Conservation (phyloP, 2,329 filamentous ascomycete species). For the Fusarium hainanense region DNA sequence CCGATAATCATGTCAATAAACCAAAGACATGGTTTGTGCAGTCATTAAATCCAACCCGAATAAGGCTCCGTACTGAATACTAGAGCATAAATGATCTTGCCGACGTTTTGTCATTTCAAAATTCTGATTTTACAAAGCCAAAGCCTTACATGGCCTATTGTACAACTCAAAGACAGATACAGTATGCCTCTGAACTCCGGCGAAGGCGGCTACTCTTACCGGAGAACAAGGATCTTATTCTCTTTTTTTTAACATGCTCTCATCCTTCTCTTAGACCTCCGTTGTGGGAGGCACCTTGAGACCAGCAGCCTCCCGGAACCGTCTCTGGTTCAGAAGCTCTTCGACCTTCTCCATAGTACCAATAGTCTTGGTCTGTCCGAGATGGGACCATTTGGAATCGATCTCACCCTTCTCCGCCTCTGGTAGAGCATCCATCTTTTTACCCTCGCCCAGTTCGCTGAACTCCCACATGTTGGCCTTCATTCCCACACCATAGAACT, state of each 20-base stretch:
- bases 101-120: slow-evolving; percentile 19
- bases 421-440: slow-evolving; percentile 40
- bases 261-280: slow-evolving; percentile 13
- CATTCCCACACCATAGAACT: slow-evolving; percentile 97
- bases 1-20: neutral
- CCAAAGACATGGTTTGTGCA: neutral
- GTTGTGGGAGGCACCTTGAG: slow-evolving; percentile 44
- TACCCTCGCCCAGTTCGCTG: slow-evolving; percentile 68
- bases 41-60: neutral
- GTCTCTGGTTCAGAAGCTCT: slow-evolving; percentile 65
- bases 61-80: no score
- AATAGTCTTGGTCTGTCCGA: slow-evolving; percentile 63
- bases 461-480: slow-evolving; percentile 98
- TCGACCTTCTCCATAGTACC: slow-evolving; percentile 66
- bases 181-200: slow-evolving; percentile 9
- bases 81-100: neutral
- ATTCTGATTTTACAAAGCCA: slow-evolving; percentile 38
- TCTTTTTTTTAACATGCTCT: neutral
- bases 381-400: slow-evolving; percentile 64
- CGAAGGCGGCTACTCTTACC: slow-evolving; percentile 25
- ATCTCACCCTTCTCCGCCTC: slow-evolving; percentile 50
- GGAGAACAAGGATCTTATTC: neutral
- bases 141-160: slow-evolving; percentile 41
- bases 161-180: slow-evolving; percentile 42
- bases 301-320: slow-evolving; percentile 55